Evolutionary conservation across 2,329 filamentous ascomycete species (phyloP).

Genomic region (Claviceps digitariae): DNA sequence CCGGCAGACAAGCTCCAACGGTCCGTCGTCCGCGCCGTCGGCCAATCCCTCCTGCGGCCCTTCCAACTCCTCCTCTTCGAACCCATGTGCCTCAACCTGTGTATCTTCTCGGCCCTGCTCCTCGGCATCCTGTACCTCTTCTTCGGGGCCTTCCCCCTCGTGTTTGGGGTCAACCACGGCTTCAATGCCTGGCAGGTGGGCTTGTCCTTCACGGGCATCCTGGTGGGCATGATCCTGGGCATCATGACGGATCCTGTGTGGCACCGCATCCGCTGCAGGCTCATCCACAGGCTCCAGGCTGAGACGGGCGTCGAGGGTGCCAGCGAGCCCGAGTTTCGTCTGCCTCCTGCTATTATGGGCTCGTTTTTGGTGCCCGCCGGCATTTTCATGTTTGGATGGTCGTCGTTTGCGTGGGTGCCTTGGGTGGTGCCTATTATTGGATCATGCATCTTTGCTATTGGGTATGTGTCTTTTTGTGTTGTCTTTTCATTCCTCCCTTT

Average conservation of each 20-base stretch:
- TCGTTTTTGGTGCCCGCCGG: slow-evolving; percentile 65
- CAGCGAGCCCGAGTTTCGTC: slow-evolving; percentile 75
- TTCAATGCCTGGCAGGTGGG: slow-evolving; percentile 71
- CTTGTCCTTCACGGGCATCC: slow-evolving; percentile 61
- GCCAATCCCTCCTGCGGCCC: slow-evolving; percentile 49
- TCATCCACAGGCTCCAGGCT: slow-evolving; percentile 40
- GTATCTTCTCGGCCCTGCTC: slow-evolving; percentile 71
- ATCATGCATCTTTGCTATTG: slow-evolving; percentile 55
- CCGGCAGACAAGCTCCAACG: slow-evolving; percentile 60
- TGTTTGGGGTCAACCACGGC: slow-evolving; percentile 61
- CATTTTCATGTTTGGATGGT: slow-evolving; percentile 84
- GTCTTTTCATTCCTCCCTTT: background rate
- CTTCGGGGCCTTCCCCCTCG: slow-evolving; percentile 74
- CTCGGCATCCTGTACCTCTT: slow-evolving; percentile 82
- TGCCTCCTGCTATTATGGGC: slow-evolving; percentile 65
- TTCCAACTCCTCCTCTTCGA: slow-evolving; percentile 70
- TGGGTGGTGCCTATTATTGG: slow-evolving; percentile 68
- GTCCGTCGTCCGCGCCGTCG: slow-evolving; percentile 50
- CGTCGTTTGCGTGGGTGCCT: slow-evolving; percentile 58
- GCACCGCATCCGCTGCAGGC: slow-evolving; percentile 42
- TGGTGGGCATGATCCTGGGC: slow-evolving; percentile 54
- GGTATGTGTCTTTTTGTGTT: slow-evolving; percentile 32
- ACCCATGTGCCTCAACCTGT: slow-evolving; percentile 75
- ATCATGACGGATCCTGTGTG: slow-evolving; percentile 53
- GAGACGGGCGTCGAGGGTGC: slow-evolving; percentile 38